Base-by-base conservation (phyloP, 2,329 filamentous ascomycete species). In the Beauveria australis region DNA sequence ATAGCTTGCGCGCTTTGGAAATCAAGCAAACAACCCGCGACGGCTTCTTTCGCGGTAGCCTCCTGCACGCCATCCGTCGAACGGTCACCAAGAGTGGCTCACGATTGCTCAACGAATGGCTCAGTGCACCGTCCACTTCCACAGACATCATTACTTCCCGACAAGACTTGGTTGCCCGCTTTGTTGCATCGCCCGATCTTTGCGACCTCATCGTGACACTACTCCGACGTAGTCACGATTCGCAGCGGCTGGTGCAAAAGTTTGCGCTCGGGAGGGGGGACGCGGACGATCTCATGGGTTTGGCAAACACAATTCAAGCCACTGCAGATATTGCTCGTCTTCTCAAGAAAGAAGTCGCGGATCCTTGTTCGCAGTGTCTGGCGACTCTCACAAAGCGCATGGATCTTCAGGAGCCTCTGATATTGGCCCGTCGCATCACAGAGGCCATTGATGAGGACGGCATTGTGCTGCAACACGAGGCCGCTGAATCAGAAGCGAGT, bases 71-170 rank as follows among this genome's bases (percentile, higher is more conserved):
- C n/a, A 83, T 97, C 57, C 85, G 92, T 62, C 84, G 88, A 58
- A 99, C 94, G 0, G 89, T 92, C 18, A 99, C 94, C 0, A 96
- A 92, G 70, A 92, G 93, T 66, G 94, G 94, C 59, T 88, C 92
- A 24, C 84, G 94, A 46, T 79, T 97, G 53, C 79, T 99, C 7
- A 88, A 88, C 64, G 87, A 92, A 66, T 91, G 94, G 79, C 77
- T 99, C n/a, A 86, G 89, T 82, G 85, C 91, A 1, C 94, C 94
- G 0, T 97, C 93, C 1, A 94, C 92, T n/a, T 95, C 89, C 9
- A 74, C 96, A 5, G 77, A 84, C 5, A 81, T 88, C 3, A 97
- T 99, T 66, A 87, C 88, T 64, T 80, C 84, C 61, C 84, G 94
- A 4, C 85, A 96, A 53, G 87, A 97, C 67, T 79, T 97, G 0